Evolutionary conservation across 441 rosid genomes (phyloP).

Genomic region (Croton setiger): DNA sequence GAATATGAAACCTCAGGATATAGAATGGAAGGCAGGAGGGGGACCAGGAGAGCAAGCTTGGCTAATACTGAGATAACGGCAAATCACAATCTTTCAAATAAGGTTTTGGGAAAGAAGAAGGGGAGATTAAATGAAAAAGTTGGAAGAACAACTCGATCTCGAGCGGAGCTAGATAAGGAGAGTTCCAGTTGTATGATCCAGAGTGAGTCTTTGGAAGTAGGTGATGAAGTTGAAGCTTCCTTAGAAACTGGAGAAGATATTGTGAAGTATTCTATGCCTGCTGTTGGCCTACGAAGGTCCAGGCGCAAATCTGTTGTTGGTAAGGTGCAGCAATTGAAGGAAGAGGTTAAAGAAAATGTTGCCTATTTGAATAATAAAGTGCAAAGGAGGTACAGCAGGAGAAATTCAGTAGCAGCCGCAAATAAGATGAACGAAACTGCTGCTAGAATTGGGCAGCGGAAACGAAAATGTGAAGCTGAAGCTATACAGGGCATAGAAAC

Average conservation of each 20-base stretch:
- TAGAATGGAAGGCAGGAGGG: constrained; percentile 14
- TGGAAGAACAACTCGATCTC: constrained; percentile 24
- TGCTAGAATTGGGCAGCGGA: constrained; percentile 7
- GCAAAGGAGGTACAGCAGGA: constrained; percentile 20
- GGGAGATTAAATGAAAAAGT: constrained; percentile 19
- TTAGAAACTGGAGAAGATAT: constrained; percentile 12
- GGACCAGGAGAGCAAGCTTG: constrained; percentile 5
- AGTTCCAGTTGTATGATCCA: constrained; percentile 4
- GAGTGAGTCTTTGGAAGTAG: neutral
- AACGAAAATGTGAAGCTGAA: constrained; percentile 18
- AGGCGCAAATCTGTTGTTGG: constrained; percentile 20
- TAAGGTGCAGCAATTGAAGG: neutral
- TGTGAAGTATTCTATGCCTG: constrained; percentile 13
- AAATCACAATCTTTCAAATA: neutral
- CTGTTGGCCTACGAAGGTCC: constrained; percentile 19
- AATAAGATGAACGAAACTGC: constrained; percentile 9
- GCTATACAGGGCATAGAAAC: constrained; percentile 15
- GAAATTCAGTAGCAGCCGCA: constrained; percentile 8
- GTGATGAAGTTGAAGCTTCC: constrained; percentile 13
- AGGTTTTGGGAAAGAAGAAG: constrained; percentile 29
- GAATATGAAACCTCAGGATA: constrained; percentile 29
- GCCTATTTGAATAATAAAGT: neutral
- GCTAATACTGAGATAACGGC: neutral
- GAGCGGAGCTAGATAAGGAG: constrained; percentile 9
- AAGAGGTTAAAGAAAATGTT: constrained; percentile 8